Evolutionary conservation across 2,329 filamentous ascomycete genomes (phyloP).

Genomic region (Neonectria sp.): DNA sequence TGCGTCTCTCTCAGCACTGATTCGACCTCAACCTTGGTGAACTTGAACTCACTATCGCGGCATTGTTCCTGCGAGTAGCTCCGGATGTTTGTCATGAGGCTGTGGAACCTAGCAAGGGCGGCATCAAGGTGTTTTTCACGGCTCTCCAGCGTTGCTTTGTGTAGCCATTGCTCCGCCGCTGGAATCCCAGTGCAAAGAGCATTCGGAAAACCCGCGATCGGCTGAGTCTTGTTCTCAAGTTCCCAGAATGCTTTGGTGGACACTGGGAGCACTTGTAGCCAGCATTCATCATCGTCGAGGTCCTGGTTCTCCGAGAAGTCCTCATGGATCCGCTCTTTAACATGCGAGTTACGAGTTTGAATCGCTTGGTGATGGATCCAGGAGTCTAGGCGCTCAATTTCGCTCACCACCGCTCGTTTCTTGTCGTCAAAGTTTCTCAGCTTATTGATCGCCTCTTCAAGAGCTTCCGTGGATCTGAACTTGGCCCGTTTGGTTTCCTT

Average conservation of each 20-base stretch:
- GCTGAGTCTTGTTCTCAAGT: neutral
- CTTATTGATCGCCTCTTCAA: neutral
- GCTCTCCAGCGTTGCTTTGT: neutral
- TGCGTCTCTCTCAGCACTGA: constrained; percentile 3
- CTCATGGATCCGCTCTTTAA: neutral
- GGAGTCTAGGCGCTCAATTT: neutral
- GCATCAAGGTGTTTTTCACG: constrained; percentile 32
- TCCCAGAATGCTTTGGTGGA: constrained; percentile 31
- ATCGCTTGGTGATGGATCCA: constrained; percentile 22
- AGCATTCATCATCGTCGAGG: neutral
- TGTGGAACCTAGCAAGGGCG: neutral
- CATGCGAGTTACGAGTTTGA: constrained; percentile 14
- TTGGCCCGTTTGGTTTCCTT: neutral
- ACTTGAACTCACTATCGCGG: neutral
- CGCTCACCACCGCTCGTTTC: neutral
- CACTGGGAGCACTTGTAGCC: constrained; percentile 25
- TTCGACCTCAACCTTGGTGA: constrained; percentile 5
- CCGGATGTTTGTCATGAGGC: constrained; percentile 8
- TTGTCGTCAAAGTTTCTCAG: neutral
- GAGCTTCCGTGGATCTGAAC: neutral
- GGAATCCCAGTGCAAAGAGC: constrained; percentile 22
- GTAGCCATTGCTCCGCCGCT: constrained; percentile 22
- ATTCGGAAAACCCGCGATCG: neutral
- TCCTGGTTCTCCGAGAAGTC: neutral
- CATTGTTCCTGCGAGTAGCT: constrained; percentile 16